Evolutionary conservation across 768 basidiomycete genomes (phyloP), one percentile per base, ranked within the genome.

Genomic region (Phaffia australis): DNA sequence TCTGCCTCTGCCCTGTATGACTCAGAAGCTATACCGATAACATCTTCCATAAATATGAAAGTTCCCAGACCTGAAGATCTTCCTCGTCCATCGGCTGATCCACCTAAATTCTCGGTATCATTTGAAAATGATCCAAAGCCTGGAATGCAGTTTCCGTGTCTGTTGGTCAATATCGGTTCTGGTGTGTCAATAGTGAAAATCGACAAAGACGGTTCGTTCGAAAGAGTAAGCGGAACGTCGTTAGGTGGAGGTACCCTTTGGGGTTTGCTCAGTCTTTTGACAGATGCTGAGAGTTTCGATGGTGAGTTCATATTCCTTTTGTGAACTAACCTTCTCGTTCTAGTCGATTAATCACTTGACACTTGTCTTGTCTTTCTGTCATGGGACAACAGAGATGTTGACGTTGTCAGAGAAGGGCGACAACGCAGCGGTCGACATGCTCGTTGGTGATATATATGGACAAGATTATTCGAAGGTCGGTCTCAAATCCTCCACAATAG

Each of bases 391-490:
- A 99, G 95, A 98, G 77, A 99, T 99, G 94, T 80, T 99, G 71
- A 83, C 85, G 9, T 81, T 99, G 25, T 95, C 95, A 0, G 95
- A 99, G 77, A 76, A 83, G 74, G 95, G 95, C 49, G 89, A 95
- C 78, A 98, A 99, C 74, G 83, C 88, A 52, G 81, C 82, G 6
- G 93, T 98, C 18, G 95, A 99, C 76, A 98, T 98, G 94, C 85
- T 98, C 57, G 93, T 99, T 55, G 94, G 95, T 47, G 95, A 99
- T 78, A 99, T 99, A 71, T 99, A 95, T 76, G 75, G 95, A n/a
- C 87, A 89, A 71, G 95, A 97, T 78, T 97, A 97, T 79, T 85
- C 83, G 76, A 87, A 87, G 69, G 84, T 99, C 47, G 95, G 95
- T 21, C 83, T 99, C 64, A 98, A 98, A 77, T 95, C 93, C 47